Evolutionary conservation across 352 stramenopile species (phyloP).

Genomic region (Pythium diclinum): DNA sequence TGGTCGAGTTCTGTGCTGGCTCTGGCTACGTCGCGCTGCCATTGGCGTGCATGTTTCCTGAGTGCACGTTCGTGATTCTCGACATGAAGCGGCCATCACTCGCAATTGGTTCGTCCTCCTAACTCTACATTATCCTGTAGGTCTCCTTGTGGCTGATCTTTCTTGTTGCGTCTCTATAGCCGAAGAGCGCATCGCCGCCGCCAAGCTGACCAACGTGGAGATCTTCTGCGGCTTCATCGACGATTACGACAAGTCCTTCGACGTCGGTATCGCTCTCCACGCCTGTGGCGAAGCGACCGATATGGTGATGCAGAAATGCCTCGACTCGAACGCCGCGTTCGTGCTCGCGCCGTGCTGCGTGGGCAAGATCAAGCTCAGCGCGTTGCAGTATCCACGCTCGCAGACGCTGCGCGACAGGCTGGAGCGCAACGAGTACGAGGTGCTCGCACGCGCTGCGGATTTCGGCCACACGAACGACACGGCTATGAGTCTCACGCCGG

Average conservation of each 20-base stretch:
- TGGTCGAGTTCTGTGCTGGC: conserved; percentile 82
- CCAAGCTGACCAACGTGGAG: conserved; percentile 62
- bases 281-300: conserved; percentile 81
- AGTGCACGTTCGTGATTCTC: conserved; percentile 73
- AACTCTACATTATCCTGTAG: neutral
- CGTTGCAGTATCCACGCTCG: conserved; percentile 60
- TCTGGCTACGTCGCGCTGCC: conserved; percentile 76
- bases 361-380: conserved; percentile 73
- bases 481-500: conserved; percentile 39
- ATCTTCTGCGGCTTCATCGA: conserved; percentile 78
- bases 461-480: conserved; percentile 53
- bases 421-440: conserved; percentile 66
- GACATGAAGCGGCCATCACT: conserved; percentile 80
- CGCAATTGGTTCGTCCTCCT: conserved; percentile 47
- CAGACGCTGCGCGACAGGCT: conserved; percentile 36
- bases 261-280: conserved; percentile 79
- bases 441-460: conserved; percentile 73
- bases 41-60: conserved; percentile 65
- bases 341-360: conserved; percentile 81
- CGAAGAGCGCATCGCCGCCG: conserved; percentile 55
- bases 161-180: conserved; percentile 27
- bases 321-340: conserved; percentile 53
- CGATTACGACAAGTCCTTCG: conserved; percentile 60
- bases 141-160: neutral
- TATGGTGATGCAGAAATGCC: conserved; percentile 77